phyloP scores from a whole-genome alignment of 2,329 filamentous ascomycete species.

The Neonectria hederae region DNA sequence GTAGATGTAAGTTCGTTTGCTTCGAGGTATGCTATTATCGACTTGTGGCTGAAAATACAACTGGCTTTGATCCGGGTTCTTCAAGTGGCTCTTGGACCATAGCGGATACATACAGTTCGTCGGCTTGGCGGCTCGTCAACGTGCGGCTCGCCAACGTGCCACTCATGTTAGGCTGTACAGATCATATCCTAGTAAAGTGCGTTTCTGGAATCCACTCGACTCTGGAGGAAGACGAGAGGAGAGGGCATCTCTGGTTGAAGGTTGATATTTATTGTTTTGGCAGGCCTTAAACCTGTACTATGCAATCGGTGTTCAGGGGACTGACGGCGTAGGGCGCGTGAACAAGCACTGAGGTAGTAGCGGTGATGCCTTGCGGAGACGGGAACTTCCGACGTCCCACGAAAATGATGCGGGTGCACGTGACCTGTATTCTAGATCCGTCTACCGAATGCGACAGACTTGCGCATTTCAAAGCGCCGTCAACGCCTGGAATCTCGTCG shows the following conservation, averaged over 20 bases:
- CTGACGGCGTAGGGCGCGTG: no score
- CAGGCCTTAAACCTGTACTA: not conserved
- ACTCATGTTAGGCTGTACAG: not conserved
- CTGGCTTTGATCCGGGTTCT: not conserved
- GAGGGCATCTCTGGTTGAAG: not conserved
- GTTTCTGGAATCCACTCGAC: not conserved
- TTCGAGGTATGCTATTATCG: slow-evolving; percentile 86
- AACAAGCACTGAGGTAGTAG: no score
- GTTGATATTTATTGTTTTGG: not conserved
- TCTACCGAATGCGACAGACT: not conserved
- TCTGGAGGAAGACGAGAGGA: not conserved
- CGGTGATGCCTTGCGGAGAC: no score
- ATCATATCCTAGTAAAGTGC: not conserved
- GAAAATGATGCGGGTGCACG: not conserved
- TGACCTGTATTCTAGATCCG: not conserved
- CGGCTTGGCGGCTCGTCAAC: slow-evolving; percentile 79
- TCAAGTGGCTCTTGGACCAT: not conserved
- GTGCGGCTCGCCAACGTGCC: not conserved
- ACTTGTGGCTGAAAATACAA: slow-evolving; percentile 74
- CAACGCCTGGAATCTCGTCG: not conserved
- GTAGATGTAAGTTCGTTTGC: slow-evolving; percentile 75
- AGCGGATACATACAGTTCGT: slow-evolving; percentile 76
- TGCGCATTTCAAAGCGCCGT: slow-evolving; percentile 1
- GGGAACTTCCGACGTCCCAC: no score
- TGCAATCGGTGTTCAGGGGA: not conserved